These are phyloP conservation scores for Fusarium nematophilum DNA, from an alignment of 2,329 filamentous ascomycete genomes.

Conservation along the genomic window DNA sequence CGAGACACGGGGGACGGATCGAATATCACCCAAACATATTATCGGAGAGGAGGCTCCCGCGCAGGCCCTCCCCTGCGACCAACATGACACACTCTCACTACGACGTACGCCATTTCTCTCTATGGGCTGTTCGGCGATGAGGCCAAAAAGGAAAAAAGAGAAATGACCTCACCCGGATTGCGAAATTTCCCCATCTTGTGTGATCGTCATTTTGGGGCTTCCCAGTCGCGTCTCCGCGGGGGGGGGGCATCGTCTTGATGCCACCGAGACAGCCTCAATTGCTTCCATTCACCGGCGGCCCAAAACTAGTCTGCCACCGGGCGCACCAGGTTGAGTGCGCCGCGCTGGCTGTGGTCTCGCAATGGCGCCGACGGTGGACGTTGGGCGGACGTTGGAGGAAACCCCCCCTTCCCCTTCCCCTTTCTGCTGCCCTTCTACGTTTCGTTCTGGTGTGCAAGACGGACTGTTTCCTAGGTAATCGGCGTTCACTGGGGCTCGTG, in stretches of 20 bases:
- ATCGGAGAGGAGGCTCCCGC: constrained; percentile 5
- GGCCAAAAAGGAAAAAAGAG: too few relatives aligned
- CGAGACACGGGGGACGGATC: constrained; percentile 1
- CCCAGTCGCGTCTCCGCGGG: constrained; percentile 23
- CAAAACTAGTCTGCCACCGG: constrained; percentile 33
- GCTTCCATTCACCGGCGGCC: constrained; percentile 26
- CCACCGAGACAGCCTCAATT: constrained; percentile 28
- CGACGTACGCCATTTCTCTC: too few relatives aligned
- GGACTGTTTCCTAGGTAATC: constrained; percentile 24
- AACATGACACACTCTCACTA: not conserved
- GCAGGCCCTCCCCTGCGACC: not conserved
- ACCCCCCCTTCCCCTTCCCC: too few relatives aligned
- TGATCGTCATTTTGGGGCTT: constrained; percentile 30
- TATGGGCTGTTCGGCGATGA: too few relatives aligned
- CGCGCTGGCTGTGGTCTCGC: constrained; percentile 26
- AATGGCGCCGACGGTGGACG: constrained; percentile 28
- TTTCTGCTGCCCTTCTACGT: constrained; percentile 36
- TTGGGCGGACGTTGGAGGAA: constrained; percentile 31
- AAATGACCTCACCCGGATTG: constrained; percentile 12
- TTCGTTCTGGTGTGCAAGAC: constrained; percentile 18
- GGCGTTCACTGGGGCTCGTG: constrained; percentile 18
- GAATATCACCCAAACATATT: not conserved
- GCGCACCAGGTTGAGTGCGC: constrained; percentile 28
- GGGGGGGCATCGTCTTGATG: constrained; percentile 36
- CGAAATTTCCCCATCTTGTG: constrained; percentile 24